Evolutionary conservation across 768 basidiomycete genomes (phyloP).

Genomic region (Butyriboletus loyo): DNA sequence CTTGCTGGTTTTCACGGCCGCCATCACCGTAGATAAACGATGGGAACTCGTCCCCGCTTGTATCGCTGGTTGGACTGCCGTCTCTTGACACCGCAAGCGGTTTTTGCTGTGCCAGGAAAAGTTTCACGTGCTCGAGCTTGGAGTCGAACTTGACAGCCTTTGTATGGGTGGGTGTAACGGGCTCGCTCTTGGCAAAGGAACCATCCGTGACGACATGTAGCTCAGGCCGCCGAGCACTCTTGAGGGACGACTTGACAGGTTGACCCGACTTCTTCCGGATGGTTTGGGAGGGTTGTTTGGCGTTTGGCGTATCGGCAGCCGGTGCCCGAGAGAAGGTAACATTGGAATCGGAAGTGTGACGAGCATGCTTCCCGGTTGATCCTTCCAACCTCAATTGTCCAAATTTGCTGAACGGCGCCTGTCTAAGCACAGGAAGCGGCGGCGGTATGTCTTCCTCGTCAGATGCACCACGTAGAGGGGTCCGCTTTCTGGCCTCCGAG

Average conservation of each 20-base stretch:
- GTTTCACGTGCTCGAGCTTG: slow-evolving; percentile 89
- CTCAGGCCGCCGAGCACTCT: slow-evolving; percentile 56
- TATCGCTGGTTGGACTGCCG: slow-evolving; percentile 83
- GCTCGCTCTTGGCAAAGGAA: slow-evolving; percentile 64
- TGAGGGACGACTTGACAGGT: slow-evolving; percentile 88
- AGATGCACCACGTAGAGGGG: slow-evolving; percentile 25
- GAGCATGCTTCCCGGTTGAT: slow-evolving; percentile 15
- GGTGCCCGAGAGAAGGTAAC: background rate
- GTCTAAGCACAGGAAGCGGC: slow-evolving; percentile 23
- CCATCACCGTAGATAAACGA: slow-evolving; percentile 58
- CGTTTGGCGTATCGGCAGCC: background rate
- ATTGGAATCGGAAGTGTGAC: slow-evolving; percentile 23
- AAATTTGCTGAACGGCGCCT: slow-evolving; percentile 15
- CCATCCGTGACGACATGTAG: slow-evolving; percentile 52
- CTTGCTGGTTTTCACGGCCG: slow-evolving; percentile 32
- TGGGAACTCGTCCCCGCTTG: slow-evolving; percentile 78
- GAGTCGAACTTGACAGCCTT: slow-evolving; percentile 93
- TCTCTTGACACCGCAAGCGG: slow-evolving; percentile 90
- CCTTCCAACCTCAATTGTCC: slow-evolving; percentile 27
- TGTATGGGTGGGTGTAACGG: slow-evolving; percentile 69
- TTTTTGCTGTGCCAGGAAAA: slow-evolving; percentile 93
- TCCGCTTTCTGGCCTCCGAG: slow-evolving; percentile 12
- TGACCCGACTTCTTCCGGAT: slow-evolving; percentile 94
- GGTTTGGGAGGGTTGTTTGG: slow-evolving; percentile 29
- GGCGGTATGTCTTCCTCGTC: slow-evolving; percentile 29